Evolutionary conservation across 2,329 filamentous ascomycete species (phyloP), one percentile per base, ranked within the genome.

Genomic region (Coleophoma eucalyptorum): DNA sequence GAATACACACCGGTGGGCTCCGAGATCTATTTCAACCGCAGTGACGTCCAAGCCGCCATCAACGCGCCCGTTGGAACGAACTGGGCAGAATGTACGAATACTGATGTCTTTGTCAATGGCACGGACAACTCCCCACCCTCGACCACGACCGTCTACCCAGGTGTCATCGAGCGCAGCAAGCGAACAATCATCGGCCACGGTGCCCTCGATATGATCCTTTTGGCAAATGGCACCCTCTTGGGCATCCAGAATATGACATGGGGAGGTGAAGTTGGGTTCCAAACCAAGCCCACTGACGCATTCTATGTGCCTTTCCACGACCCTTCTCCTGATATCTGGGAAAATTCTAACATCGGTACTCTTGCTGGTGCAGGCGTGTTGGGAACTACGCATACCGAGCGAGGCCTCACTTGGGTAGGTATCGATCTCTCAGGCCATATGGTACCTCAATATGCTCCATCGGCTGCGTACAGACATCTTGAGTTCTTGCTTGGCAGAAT

Each of bases 131-230:
- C 74, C 21, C 73, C 69, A 19, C 81, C 77, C 20, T 80, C 80
- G 1, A 76, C 67, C 51, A 75, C 79, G 62, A 76, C 69, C 42
- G 81, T 81, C 1, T 75, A 93, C 0, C 87, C 87, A 0, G 72
- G 80, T 35, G 82, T 93, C 34, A 89, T 93, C 55, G 88, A 93
- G 60, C 73, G 75, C 32, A 88, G 87, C 1, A 76, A 86, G 43
- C 84, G 86, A 55, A 88, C 89, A 8, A 77, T 94, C 58, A 83
- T 94, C 61, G 85, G 77, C 3, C 87, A 92, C 62, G 89, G 87
- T 11, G 71, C 79, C 45, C 76, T 86, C 11, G 76, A 76, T 31
- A 68, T 79, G 47, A 79, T 81, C 0, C 68, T 86, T 50, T 79
- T 87, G 52, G 78, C 73, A 1, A 82, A 86, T 58, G 84, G 81